These are phyloP conservation scores for Wickerhamiella spandovensis DNA, from an alignment of 805 yeast genomes.

Conservation along the genomic window DNA sequence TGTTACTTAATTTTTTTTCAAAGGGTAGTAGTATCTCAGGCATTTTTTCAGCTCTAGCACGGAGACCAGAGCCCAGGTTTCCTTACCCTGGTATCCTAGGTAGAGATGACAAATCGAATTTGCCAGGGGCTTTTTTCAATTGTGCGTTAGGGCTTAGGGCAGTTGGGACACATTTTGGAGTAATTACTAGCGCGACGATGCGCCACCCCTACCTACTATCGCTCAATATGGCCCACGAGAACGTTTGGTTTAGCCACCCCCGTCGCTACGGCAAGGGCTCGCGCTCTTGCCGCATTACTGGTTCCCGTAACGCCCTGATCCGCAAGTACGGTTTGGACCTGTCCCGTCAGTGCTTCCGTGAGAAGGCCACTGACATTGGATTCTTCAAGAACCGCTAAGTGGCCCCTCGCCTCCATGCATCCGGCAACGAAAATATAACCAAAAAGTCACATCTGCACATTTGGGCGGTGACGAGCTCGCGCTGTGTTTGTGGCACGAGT, in stretches of 20 bases:
- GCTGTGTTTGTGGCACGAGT: neutral
- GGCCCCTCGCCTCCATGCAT: neutral
- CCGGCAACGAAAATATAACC: neutral
- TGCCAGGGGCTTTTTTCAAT: too few species aligned
- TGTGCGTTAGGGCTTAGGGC: slow-evolving; percentile 1
- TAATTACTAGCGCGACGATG: neutral
- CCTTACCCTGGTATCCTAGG: neutral
- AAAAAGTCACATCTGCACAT: neutral
- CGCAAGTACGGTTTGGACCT: slow-evolving; percentile 99
- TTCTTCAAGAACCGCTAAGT: slow-evolving; percentile 95
- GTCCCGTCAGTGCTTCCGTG: slow-evolving; percentile 99
- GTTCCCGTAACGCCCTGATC: slow-evolving; percentile 98
- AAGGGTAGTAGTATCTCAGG: too few species aligned
- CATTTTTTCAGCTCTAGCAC: too few species aligned
- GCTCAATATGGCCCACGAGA: slow-evolving; percentile 98
- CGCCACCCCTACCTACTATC: slow-evolving; percentile 1
- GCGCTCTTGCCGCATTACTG: slow-evolving; percentile 98
- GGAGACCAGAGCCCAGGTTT: neutral
- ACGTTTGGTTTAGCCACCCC: slow-evolving; percentile 99
- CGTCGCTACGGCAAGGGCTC: slow-evolving; percentile 99
- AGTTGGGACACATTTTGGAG: neutral
- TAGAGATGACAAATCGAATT: too few species aligned
- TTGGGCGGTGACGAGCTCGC: neutral
- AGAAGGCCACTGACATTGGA: slow-evolving; percentile 97
- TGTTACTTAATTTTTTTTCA: slow-evolving; percentile 1